Evolutionary conservation across 2,329 filamentous ascomycete species (phyloP).

Genomic region (Truncatella angustata): DNA sequence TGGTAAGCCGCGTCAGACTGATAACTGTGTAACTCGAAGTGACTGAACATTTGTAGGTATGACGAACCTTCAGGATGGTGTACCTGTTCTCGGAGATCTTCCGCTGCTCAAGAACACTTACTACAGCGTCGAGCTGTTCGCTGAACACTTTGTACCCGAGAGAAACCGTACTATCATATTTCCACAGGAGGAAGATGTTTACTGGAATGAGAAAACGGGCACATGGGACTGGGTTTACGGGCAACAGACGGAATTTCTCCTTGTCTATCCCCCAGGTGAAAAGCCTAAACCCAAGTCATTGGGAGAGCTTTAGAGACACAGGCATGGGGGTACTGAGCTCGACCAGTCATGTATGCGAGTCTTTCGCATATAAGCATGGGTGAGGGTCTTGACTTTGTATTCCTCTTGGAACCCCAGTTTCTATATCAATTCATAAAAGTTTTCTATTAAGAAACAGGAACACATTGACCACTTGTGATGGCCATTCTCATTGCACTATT

Average conservation of each 20-base stretch:
- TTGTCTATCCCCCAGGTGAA: constrained; percentile 22
- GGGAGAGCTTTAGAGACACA: neutral
- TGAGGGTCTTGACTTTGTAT: too few relatives aligned
- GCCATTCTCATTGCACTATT: too few relatives aligned
- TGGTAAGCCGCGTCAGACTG: constrained; percentile 27
- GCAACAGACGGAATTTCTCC: constrained; percentile 43
- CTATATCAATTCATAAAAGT: too few relatives aligned
- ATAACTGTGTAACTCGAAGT: neutral
- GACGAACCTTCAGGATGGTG: constrained; percentile 47
- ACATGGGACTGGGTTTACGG: constrained; percentile 49
- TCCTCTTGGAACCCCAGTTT: too few relatives aligned
- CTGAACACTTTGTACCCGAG: constrained; percentile 45
- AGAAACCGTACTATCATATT: constrained; percentile 42
- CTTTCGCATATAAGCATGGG: too few relatives aligned
- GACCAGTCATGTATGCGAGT: too few relatives aligned
- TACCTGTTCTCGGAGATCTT: constrained; percentile 45
- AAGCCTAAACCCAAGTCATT: neutral
- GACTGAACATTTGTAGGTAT: constrained; percentile 34
- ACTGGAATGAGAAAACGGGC: constrained; percentile 36
- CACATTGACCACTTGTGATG: too few relatives aligned
- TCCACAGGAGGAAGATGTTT: constrained; percentile 49
- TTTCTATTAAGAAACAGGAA: too few relatives aligned
- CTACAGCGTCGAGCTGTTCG: constrained; percentile 50
- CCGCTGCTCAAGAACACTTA: constrained; percentile 43
- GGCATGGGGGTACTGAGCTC: too few relatives aligned